phyloP scores from a whole-genome alignment of 768 basidiomycete genomes.

The Psilocybe azurescens region DNA sequence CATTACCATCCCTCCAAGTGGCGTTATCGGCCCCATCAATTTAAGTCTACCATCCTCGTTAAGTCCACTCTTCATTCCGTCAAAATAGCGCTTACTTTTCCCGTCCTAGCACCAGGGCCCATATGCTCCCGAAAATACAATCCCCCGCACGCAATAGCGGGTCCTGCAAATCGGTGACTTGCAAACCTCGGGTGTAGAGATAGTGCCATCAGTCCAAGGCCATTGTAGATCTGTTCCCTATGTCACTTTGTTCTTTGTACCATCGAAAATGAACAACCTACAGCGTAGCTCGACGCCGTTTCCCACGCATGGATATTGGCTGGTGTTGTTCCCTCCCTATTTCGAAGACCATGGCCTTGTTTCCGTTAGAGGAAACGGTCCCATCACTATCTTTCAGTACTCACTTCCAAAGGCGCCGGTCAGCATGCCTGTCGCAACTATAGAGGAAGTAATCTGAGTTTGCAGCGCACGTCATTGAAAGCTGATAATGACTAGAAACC shows the following conservation, averaged over 20 bases:
- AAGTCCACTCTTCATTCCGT: not conserved
- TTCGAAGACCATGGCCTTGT: conserved; percentile 59
- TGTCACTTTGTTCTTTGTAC: not conserved
- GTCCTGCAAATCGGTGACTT: conserved; percentile 66
- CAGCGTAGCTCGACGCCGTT: conserved; percentile 69
- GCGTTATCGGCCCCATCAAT: conserved; percentile 68
- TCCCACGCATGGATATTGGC: conserved; percentile 65
- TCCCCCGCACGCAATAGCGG: conserved; percentile 63
- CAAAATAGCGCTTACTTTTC: conserved; percentile 41
- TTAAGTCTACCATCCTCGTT: conserved; percentile 37
- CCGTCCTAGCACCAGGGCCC: conserved; percentile 53
- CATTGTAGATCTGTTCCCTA: conserved; percentile 64
- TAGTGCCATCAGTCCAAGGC: conserved; percentile 64
- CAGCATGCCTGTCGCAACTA: too few species aligned
- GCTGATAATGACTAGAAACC: too few species aligned
- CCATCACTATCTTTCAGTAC: conserved; percentile 34
- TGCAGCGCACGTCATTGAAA: too few species aligned
- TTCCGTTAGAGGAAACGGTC: not conserved
- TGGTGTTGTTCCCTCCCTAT: conserved; percentile 48
- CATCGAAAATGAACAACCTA: conserved; percentile 33
- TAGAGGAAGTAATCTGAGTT: too few species aligned
- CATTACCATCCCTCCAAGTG: conserved; percentile 66
- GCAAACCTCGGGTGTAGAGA: conserved; percentile 69
- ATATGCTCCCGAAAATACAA: conserved; percentile 71
- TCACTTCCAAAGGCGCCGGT: too few species aligned